Evolutionary conservation across 2,329 filamentous ascomycete genomes (phyloP), one percentile per base, ranked within the genome.

Genomic region (Penicillium glabrum): DNA sequence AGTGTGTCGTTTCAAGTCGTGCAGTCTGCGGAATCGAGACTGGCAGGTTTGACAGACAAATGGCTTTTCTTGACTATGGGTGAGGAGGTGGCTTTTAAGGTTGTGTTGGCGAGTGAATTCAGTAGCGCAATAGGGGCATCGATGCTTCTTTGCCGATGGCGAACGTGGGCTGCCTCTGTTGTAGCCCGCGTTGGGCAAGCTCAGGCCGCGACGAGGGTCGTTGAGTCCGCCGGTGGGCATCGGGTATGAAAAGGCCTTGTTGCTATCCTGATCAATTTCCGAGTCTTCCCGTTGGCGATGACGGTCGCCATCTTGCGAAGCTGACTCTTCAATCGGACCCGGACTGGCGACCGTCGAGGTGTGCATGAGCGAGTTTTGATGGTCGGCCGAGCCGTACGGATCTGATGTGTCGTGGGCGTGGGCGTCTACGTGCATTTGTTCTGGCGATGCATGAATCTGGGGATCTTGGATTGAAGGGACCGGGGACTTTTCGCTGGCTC

Each of bases 31-130:
- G 75, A 99, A 99, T 51, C 93, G 87, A 74, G 95, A 90, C 66
- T 93, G 86, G 73, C 95, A 99, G n/a, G 90, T 91, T 60, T 91
- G 88, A 72, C 95, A 99, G 27, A 95, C 86, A 70, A 95, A 99
- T 0, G 95, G 95, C 76, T 99, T 99, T 75, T 99, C 95, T 80
- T 99, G 93, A 69, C 93, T 97, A 75, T 98, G 95, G 0, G 95
- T 98, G 71, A 99, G 85, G 56, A 99, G 83, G 77, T 99, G 95
- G 66, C 92, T 97, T 78, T 98, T 99, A 27, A 98, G 84, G 69
- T 99, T 98, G 73, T 98, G 95, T 72, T 98, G 95, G 45, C 95
- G 86, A 27, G 95, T 99, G 67, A 99, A 99, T 69, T 96, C 95
- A 5, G 95, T 97, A 39, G 91, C 86, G 80, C 95, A 99, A 74